Base-by-base conservation (phyloP, 805 yeast species). In the Ogataea methanolica region DNA sequence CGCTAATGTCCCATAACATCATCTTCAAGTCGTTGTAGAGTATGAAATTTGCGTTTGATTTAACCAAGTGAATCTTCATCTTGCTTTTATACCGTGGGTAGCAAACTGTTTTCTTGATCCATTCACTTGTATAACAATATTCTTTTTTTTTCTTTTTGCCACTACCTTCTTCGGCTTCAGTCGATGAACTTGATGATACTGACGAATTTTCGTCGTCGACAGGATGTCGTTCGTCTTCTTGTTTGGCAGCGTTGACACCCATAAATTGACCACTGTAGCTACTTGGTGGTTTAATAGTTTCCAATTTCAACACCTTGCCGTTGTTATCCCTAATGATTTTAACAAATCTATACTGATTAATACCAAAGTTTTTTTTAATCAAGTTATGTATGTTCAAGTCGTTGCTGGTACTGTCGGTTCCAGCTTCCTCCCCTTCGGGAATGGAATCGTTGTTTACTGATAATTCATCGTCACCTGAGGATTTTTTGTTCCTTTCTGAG, bases 31-130 rank as follows among this genome's bases (percentile, higher is more conserved):
- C 66, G 43, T 61, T 63, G 47, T 66, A 67, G 1, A 67, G 39
- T 2, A 62, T 46, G 31, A 59, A 58, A 36, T 54, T 51, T 12
- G 44, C 49, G 33, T 43, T 36, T 1, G 54, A 23, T 39, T 34
- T 40, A 2, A 68, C 19, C 14, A 70, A 39, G 47, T 69, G 74
- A 6, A 73, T 56, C 51, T 71, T 71, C 76, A 73, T 73, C 31
- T 68, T 70, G 41, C 73, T 62, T 47, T 73, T 73, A 50, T 73
- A 73, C 26, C 77, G 58, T 41, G 77, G 77, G 46, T 63, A 69
- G 37, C 76, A 72, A 38, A 73, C 62, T 40, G 63, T 57, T 37
- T 61, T 59, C 49, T 73, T 73, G 16, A 72, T 54, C 71, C 71
- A 68, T 43, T 64, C 71, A 26, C 66, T 50, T 2, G 59, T 54